A percentile compares a stretch with the other conserved stretches of the same genome.
phyloP scores from a whole-genome alignment of 352 stramenopile genomes.

The Saprolegnia diclina region DNA sequence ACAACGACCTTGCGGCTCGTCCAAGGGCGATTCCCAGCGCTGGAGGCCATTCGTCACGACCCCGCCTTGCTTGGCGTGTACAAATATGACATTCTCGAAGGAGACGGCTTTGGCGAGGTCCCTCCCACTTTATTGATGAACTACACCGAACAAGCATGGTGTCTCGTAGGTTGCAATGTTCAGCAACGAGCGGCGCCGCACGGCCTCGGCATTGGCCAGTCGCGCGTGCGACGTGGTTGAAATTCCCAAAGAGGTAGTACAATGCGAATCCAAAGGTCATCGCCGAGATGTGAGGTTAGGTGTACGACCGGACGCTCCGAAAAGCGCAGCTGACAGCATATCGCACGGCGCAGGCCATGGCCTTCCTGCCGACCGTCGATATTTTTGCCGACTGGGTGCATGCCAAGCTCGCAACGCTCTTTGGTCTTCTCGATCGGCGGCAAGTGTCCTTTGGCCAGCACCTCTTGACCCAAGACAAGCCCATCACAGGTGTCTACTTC shows the following conservation, averaged over 20 bases:
- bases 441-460: constrained; percentile 41
- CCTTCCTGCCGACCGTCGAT: constrained; percentile 45
- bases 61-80: constrained; percentile 13
- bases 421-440: constrained; percentile 41
- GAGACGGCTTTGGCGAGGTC: constrained; percentile 26
- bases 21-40: neutral
- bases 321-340: constrained; percentile 46
- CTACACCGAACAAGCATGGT: neutral
- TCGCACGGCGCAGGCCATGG: constrained; percentile 42
- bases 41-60: neutral
- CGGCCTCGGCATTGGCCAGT: constrained; percentile 45
- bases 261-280: no score
- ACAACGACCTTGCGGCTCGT: constrained; percentile 27
- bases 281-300: constrained; percentile 28
- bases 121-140: neutral
- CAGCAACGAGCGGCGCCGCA: constrained; percentile 41
- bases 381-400: constrained; percentile 48
- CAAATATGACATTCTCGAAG: constrained; percentile 19
- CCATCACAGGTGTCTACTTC: constrained; percentile 30
- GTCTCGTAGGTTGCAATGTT: constrained; percentile 39
- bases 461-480: constrained; percentile 32
- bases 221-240: constrained; percentile 43
- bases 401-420: constrained; percentile 34
- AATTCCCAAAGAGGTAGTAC: constrained; percentile 37
- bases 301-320: constrained; percentile 46